Evolutionary conservation across 257 asterid genomes (phyloP).

Genomic region (Lycium barbarum): DNA sequence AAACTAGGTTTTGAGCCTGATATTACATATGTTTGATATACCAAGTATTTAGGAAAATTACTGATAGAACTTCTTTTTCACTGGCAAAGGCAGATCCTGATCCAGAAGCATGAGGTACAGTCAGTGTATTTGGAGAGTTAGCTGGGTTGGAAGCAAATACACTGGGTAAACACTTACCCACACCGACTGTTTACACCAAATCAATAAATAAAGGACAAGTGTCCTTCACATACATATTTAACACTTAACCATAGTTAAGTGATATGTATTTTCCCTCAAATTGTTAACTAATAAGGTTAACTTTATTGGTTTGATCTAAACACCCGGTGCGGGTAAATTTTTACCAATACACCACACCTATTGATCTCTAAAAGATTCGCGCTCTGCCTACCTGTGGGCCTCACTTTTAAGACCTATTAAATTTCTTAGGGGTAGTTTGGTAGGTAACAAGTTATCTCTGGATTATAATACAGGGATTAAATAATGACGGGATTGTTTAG

Average conservation of each 20-base stretch:
- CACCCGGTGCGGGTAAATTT: background rate
- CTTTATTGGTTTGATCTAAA: background rate
- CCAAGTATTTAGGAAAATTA: background rate
- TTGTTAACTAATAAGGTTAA: background rate
- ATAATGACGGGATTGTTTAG: background rate
- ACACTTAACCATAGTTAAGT: background rate
- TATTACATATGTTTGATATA: no score
- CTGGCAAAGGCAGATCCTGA: background rate
- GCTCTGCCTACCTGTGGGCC: background rate
- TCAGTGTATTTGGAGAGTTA: background rate
- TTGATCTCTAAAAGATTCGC: background rate
- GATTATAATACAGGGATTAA: background rate
- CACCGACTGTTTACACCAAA: slow-evolving; percentile 9
- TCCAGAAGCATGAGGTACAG: background rate
- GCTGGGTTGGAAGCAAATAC: slow-evolving; percentile 7
- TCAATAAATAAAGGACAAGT: background rate
- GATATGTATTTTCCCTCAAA: no score
- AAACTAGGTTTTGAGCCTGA: background rate
- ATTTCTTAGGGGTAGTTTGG: background rate
- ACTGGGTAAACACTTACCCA: background rate
- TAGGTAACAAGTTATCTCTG: background rate
- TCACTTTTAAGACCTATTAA: background rate
- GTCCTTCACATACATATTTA: slow-evolving; percentile 10
- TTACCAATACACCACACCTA: background rate
- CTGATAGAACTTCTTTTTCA: background rate